A percentile compares a stretch with the other conserved stretches of the same genome.
These are phyloP conservation scores for Fusarium sp. DNA, from an alignment of 2,329 filamentous ascomycete genomes.

Conservation along the genomic window DNA sequence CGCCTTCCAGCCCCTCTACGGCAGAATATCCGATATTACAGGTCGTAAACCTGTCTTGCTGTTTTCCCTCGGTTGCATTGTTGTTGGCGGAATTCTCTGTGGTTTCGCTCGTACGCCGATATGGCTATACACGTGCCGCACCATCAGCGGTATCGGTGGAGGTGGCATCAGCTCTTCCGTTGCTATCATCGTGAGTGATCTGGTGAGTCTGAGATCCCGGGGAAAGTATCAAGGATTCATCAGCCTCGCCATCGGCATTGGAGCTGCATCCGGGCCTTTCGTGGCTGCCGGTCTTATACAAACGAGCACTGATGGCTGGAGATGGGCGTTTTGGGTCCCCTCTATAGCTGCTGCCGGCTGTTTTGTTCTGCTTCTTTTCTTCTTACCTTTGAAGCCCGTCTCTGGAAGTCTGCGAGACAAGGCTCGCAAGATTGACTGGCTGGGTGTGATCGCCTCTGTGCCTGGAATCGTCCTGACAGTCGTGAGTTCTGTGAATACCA, in stretches of 20 bases:
- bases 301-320: background rate
- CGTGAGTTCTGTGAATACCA: background rate
- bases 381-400: background rate
- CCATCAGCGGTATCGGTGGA: background rate
- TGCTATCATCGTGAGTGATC: background rate
- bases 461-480: background rate
- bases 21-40: background rate
- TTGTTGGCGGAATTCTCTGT: background rate
- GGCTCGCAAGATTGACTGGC: background rate
- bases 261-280: background rate
- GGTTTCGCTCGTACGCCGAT: background rate
- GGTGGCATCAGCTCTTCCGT: background rate
- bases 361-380: background rate
- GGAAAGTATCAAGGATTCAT: background rate
- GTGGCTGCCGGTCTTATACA: background rate
- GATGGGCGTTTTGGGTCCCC: background rate
- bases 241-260: background rate
- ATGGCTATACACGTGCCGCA: background rate
- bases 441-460: background rate
- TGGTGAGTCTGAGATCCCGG: background rate
- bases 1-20: background rate
- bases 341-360: background rate
- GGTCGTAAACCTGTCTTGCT: background rate
- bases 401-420: background rate
- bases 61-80: background rate